These are phyloP conservation scores for Plasmodium gonderi DNA, from an alignment of 169 alveolate species.

Conservation along the genomic window DNA sequence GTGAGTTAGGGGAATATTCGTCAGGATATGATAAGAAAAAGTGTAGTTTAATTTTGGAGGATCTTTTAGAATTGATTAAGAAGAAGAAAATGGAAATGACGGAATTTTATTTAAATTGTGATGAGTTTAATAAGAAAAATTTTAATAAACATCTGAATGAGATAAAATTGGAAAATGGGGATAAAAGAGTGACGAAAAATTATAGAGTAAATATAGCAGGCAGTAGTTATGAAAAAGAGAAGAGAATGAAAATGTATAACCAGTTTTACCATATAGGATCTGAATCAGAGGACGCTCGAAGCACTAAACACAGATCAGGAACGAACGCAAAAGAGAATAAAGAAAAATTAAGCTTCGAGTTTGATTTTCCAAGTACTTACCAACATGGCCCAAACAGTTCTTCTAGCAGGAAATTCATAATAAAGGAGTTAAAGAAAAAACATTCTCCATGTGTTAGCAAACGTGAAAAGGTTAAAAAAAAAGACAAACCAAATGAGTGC, in stretches of 20 bases:
- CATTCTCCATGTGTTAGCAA: not conserved
- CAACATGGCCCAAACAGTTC: not conserved
- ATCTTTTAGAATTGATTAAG: constrained; percentile 4
- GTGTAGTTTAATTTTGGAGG: constrained; percentile 5
- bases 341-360: not conserved
- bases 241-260: not conserved
- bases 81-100: not conserved
- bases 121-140: not conserved
- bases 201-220: not conserved
- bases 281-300: not conserved
- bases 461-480: not conserved
- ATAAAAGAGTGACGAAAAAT: not conserved
- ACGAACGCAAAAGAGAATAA: not conserved
- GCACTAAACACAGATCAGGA: not conserved
- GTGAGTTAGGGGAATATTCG: not conserved
- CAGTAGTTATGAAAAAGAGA: not conserved
- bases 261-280: not conserved
- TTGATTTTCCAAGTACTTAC: not conserved
- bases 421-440: not conserved
- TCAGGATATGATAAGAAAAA: not conserved
- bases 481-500: too few species aligned
- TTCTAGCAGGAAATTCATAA: not conserved
- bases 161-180: not conserved
- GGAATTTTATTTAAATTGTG: not conserved
- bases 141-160: not conserved